Percentiles rank a stretch among this genome's conserved stretches.
phyloP scores from a whole-genome alignment of 2,329 filamentous ascomycete species.

The Xylariaceae sp. region DNA sequence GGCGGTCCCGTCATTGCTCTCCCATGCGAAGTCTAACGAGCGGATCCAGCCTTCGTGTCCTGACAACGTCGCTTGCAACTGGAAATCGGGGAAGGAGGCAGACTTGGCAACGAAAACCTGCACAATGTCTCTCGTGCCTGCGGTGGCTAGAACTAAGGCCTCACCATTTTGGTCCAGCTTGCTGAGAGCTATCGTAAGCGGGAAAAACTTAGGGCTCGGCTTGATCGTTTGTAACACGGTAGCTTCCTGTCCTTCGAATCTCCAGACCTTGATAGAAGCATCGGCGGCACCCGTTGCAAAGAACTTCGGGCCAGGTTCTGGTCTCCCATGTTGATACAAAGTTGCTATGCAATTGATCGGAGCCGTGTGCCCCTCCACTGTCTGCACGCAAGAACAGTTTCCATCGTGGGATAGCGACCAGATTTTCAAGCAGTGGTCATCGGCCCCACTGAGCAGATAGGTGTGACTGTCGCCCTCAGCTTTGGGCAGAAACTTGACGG shows the following conservation, averaged over 20 bases:
- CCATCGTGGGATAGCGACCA: slow-evolving; percentile 50
- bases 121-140: slow-evolving; percentile 76
- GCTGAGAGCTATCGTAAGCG: slow-evolving; percentile 69
- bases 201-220: slow-evolving; percentile 75
- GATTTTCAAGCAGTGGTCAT: slow-evolving; percentile 71
- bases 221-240: slow-evolving; percentile 66
- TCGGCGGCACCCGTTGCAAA: slow-evolving; percentile 80
- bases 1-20: slow-evolving; percentile 34
- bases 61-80: slow-evolving; percentile 68
- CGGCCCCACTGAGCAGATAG: slow-evolving; percentile 72
- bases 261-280: slow-evolving; percentile 69
- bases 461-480: slow-evolving; percentile 34
- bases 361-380: slow-evolving; percentile 62
- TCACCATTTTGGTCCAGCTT: slow-evolving; percentile 48
- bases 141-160: slow-evolving; percentile 70
- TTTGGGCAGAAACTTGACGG: slow-evolving; percentile 68
- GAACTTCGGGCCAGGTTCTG: slow-evolving; percentile 27
- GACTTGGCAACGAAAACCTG: slow-evolving; percentile 68
- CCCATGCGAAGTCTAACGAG: slow-evolving; percentile 72
- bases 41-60: slow-evolving; percentile 96
- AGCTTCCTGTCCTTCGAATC: slow-evolving; percentile 44
- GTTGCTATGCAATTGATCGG: slow-evolving; percentile 67
- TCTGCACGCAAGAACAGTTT: slow-evolving; percentile 44
- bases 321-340: slow-evolving; percentile 26
- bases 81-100: slow-evolving; percentile 48